A percentile compares a stretch with the other conserved stretches of the same genome.
phyloP scores from a whole-genome alignment of 805 yeast genomes.

The Komagataella mondaviorum region DNA sequence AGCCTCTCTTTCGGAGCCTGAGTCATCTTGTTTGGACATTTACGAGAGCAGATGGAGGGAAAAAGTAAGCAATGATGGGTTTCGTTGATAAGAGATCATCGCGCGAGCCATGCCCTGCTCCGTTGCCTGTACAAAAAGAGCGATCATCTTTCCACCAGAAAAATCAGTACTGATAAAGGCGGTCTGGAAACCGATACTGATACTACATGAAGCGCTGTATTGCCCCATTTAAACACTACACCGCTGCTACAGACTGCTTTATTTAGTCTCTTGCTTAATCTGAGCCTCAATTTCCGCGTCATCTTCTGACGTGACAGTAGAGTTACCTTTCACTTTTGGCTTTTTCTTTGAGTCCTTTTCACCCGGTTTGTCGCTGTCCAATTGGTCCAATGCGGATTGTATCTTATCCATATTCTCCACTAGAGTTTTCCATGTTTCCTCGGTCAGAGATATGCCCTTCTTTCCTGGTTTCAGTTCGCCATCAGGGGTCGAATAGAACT shows the following conservation, averaged over 20 bases:
- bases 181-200: too few species aligned
- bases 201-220: too few species aligned
- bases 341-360: conserved; percentile 10
- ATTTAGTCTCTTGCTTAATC: not conserved
- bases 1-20: not conserved
- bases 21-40: not conserved
- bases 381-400: conserved; percentile 30
- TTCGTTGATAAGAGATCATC: not conserved
- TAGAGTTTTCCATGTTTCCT: conserved; percentile 38
- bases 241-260: not conserved
- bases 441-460: conserved; percentile 55
- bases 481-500: conserved; percentile 49
- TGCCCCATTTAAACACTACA: too few species aligned
- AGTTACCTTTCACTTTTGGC: conserved; percentile 1
- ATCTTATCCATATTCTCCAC: conserved; percentile 32
- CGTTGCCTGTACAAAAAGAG: not conserved
- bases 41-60: not conserved
- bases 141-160: not conserved
- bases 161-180: not conserved
- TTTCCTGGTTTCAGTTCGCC: conserved; percentile 70
- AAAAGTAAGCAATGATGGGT: not conserved
- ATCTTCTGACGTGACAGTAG: conserved; percentile 1
- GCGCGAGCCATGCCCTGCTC: not conserved
- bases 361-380: conserved; percentile 12
- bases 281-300: not conserved